Base-by-base conservation (phyloP, 2,329 filamentous ascomycete genomes). In the Colletotrichum sansevieriae region DNA sequence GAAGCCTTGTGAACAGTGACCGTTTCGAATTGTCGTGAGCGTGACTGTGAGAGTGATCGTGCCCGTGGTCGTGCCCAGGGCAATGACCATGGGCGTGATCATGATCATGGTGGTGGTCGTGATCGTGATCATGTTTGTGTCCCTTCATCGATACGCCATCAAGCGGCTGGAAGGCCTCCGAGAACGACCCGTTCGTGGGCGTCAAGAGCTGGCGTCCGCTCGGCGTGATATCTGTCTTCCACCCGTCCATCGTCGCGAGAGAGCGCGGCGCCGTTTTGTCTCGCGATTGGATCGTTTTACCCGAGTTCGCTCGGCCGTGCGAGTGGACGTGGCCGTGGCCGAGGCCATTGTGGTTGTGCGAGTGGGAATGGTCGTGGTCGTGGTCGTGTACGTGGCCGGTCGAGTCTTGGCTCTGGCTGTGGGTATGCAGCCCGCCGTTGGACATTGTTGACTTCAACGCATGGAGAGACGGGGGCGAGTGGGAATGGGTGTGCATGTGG, bases 1-100 rank as follows among this genome's bases (percentile, higher is more conserved):
- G 78, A 63, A 91, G 86, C 13, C 85, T 87, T 0, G 95, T 97
- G 44, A 97, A 83, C 54, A 81, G 83, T 0, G 94, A 97, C 46
- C 88, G 85, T 54, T 85, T 80, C 11, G 79, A 80, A 65, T 83
- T 77, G 37, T 70, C 59, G 29, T 80, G 75, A 11, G 51, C 51
- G 39, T 80, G 75, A 13, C 44, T 52, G 54, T 79, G 76, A 47
- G 39, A 25, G 46, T 77, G 74, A 20, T 62, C 29, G n/a, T 66
- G 64, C 35, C 71, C 62, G 68, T 79, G 75, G 12, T 55, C 51
- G 51, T 80, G 75, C 15, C 47, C 54, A 41, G 79, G 76, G 43
- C 35, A 25, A 47, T 77, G 74, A n/a, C 64, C 39, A n/a, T 68
- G 68, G 41, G 51, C 51, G 47, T 79, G 75, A 8, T 46, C 54